Percentiles rank a stretch among this genome's conserved stretches.
Conservation (phyloP, 768 basidiomycete species). For the Boletellus ananas region DNA sequence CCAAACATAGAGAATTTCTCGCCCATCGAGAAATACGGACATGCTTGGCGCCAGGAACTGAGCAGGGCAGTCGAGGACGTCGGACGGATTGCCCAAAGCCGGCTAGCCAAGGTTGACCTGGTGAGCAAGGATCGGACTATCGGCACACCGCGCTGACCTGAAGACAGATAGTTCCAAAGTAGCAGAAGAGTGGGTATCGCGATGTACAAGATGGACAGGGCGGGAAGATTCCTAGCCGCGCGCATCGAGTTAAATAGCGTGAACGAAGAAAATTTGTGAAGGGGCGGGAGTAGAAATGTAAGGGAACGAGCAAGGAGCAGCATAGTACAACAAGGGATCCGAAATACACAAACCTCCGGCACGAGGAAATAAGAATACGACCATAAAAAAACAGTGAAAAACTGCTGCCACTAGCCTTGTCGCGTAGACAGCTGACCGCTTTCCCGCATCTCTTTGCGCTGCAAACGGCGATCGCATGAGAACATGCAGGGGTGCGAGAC, state of each 20-base stretch:
- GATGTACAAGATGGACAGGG: constrained; percentile 10
- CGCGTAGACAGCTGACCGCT: constrained; percentile 20
- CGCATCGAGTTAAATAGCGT: constrained; percentile 8
- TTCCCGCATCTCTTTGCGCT: constrained; percentile 32
- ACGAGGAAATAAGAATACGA: constrained; percentile 29
- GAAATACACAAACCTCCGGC: constrained; percentile 17
- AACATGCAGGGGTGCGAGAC: not conserved
- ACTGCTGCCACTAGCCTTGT: constrained; percentile 3
- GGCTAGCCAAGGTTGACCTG: constrained; percentile 39
- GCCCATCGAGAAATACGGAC: constrained; percentile 36
- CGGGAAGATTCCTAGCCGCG: constrained; percentile 2
- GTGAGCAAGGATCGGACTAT: not conserved
- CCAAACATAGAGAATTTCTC: constrained; percentile 35
- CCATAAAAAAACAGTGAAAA: constrained; percentile 22
- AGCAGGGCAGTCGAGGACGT: constrained; percentile 70
- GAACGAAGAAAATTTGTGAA: not conserved
- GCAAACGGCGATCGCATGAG: constrained; percentile 8
- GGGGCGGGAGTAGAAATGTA: constrained; percentile 5
- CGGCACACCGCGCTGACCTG: not conserved
- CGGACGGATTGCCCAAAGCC: constrained; percentile 70
- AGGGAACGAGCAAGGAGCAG: not conserved
- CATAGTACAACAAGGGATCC: constrained; percentile 28
- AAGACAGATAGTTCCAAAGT: not conserved
- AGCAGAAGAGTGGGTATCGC: constrained; percentile 4
- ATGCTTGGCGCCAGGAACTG: constrained; percentile 64